Evolutionary conservation across 441 rosid genomes (phyloP).

Genomic region (Syzygium syzygioides): DNA sequence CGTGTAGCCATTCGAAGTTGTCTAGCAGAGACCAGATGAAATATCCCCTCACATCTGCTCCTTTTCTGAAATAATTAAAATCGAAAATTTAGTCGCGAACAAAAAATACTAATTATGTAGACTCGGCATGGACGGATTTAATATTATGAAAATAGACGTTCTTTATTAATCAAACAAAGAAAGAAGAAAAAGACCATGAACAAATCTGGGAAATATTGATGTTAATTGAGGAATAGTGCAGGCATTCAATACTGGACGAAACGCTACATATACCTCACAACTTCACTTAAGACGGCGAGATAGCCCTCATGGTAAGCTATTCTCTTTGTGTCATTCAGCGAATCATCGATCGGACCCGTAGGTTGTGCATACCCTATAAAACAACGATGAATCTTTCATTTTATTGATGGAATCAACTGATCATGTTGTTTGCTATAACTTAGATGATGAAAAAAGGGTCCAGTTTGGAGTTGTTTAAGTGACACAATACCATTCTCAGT

Average conservation of each 20-base stretch:
- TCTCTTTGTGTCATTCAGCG: background rate
- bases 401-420: background rate
- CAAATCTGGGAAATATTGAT: background rate
- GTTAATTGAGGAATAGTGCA: background rate
- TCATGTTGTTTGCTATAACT: background rate
- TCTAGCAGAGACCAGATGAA: slow-evolving; percentile 3
- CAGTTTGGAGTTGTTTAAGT: background rate
- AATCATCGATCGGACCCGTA: background rate
- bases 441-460: background rate
- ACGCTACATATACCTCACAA: background rate
- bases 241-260: background rate
- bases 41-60: slow-evolving; percentile 7
- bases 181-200: background rate
- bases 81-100: background rate
- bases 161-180: background rate
- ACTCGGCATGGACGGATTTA: background rate
- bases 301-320: background rate
- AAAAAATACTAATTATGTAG: background rate
- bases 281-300: background rate
- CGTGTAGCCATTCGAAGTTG: slow-evolving; percentile 7
- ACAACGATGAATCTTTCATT: background rate
- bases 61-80: background rate
- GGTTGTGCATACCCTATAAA: background rate
- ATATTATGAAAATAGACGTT: background rate
- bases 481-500: slow-evolving; percentile 36